phyloP scores from a whole-genome alignment of 2,329 filamentous ascomycete species.

The Monosporascus sp. region DNA sequence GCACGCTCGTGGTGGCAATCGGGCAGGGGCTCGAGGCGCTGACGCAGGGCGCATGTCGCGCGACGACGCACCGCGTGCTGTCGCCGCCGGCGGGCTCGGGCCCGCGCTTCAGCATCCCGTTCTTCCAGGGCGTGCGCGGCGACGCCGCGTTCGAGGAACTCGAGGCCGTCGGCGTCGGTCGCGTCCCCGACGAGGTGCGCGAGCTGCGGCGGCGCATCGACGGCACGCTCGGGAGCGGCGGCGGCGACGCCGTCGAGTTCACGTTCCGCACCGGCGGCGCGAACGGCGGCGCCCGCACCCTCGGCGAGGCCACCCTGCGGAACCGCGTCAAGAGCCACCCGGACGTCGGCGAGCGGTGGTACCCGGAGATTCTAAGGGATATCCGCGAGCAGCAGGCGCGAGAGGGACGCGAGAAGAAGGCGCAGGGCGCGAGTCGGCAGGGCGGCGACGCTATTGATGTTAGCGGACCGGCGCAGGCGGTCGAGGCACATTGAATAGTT shows the following conservation, averaged over 20 bases:
- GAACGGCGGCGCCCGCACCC: constrained; percentile 59
- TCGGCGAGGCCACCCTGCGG: constrained; percentile 79
- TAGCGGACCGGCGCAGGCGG: constrained; percentile 22
- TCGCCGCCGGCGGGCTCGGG: constrained; percentile 65
- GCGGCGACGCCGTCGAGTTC: constrained; percentile 76
- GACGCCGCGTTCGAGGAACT: constrained; percentile 77
- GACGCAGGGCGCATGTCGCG: constrained; percentile 75
- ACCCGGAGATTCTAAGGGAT: constrained; percentile 56
- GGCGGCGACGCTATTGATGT: constrained; percentile 14
- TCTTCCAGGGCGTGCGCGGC: constrained; percentile 81
- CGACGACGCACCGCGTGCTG: constrained; percentile 80
- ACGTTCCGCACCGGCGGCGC: constrained; percentile 70
- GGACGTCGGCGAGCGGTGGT: constrained; percentile 80
- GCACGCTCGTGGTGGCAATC: constrained; percentile 81
- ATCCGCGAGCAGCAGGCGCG: constrained; percentile 55
- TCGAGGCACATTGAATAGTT: constrained; percentile 33
- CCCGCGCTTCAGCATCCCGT: constrained; percentile 74
- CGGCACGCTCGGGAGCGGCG: constrained; percentile 48
- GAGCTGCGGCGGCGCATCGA: constrained; percentile 57
- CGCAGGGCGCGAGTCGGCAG: constrained; percentile 9
- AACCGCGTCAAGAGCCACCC: constrained; percentile 84
- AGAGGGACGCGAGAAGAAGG: constrained; percentile 29
- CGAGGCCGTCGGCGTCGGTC: constrained; percentile 52
- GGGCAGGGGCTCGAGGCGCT: constrained; percentile 83
- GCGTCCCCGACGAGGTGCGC: constrained; percentile 57